Evolutionary conservation across 805 yeast genomes (phyloP).

Genomic region (Yarrowia porcina): DNA sequence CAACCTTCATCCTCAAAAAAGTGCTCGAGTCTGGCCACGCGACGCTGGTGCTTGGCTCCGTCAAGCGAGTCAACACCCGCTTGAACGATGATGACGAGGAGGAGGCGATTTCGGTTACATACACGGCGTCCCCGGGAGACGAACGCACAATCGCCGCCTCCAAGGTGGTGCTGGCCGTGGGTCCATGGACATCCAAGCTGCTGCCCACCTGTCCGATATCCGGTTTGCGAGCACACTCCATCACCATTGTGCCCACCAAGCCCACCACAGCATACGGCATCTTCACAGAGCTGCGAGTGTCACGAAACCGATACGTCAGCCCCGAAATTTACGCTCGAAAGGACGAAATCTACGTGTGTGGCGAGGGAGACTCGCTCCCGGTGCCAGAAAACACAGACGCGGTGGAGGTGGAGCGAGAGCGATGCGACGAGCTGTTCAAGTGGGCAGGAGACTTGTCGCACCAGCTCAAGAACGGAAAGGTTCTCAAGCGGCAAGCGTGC

Average conservation of each 20-base stretch:
- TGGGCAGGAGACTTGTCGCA: constrained; percentile 76
- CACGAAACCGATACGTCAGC: constrained; percentile 58
- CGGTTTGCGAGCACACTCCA: constrained; percentile 92
- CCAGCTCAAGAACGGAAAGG: constrained; percentile 66
- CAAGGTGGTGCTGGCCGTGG: constrained; percentile 79
- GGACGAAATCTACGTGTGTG: constrained; percentile 95
- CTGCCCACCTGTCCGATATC: constrained; percentile 92
- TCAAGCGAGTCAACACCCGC: constrained; percentile 49
- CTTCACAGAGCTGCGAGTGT: constrained; percentile 81
- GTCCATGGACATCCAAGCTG: constrained; percentile 95
- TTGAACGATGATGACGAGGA: constrained; percentile 41
- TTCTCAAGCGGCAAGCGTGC: constrained; percentile 87
- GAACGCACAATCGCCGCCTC: constrained; percentile 51
- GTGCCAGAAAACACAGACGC: constrained; percentile 94
- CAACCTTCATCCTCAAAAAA: constrained; percentile 73
- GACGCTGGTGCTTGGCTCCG: constrained; percentile 83
- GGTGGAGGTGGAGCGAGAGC: constrained; percentile 79
- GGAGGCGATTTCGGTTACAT: constrained; percentile 43
- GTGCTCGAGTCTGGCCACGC: constrained; percentile 80
- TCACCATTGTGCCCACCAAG: constrained; percentile 77
- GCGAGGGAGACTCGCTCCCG: constrained; percentile 90
- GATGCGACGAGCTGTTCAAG: constrained; percentile 81
- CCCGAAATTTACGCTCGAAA: constrained; percentile 95
- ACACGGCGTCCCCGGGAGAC: constrained; percentile 18
- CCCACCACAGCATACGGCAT: constrained; percentile 91